Evolutionary conservation across 2,329 filamentous ascomycete genomes (phyloP).

Genomic region (Verticillium dahliae): DNA sequence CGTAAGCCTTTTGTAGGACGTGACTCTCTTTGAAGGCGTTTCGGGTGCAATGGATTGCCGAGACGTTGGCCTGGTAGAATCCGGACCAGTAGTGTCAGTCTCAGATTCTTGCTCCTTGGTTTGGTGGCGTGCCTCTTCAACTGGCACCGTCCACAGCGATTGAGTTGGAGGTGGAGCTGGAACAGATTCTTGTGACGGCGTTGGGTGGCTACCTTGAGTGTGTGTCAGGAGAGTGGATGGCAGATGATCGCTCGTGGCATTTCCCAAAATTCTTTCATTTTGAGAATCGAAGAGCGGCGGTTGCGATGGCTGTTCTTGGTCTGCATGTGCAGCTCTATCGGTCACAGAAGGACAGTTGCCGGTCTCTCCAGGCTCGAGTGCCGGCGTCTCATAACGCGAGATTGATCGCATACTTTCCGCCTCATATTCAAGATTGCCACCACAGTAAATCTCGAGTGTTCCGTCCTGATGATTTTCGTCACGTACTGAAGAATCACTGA

Average conservation of each 20-base stretch:
- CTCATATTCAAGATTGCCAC: background rate
- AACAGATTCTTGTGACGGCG: background rate
- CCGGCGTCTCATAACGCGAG: background rate
- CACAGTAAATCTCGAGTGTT: background rate
- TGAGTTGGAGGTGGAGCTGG: background rate
- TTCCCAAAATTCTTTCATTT: background rate
- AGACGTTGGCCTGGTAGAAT: background rate
- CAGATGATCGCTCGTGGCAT: background rate
- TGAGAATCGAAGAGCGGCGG: background rate
- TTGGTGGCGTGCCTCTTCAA: background rate
- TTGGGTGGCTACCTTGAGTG: background rate
- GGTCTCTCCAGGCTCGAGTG: background rate
- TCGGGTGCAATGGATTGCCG: background rate
- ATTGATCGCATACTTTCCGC: background rate
- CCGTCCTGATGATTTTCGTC: background rate
- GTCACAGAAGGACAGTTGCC: background rate
- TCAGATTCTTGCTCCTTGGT: background rate
- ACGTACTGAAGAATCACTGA: slow-evolving; percentile 7
- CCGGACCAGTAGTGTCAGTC: background rate
- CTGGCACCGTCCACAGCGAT: background rate
- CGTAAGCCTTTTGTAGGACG: slow-evolving; percentile 3
- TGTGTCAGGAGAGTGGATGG: background rate
- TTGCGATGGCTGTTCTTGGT: background rate
- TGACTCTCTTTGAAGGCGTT: background rate
- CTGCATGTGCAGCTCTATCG: background rate